Evolutionary conservation across 2,329 filamentous ascomycete species (phyloP).

Genomic region (Hypoxylon sp.): DNA sequence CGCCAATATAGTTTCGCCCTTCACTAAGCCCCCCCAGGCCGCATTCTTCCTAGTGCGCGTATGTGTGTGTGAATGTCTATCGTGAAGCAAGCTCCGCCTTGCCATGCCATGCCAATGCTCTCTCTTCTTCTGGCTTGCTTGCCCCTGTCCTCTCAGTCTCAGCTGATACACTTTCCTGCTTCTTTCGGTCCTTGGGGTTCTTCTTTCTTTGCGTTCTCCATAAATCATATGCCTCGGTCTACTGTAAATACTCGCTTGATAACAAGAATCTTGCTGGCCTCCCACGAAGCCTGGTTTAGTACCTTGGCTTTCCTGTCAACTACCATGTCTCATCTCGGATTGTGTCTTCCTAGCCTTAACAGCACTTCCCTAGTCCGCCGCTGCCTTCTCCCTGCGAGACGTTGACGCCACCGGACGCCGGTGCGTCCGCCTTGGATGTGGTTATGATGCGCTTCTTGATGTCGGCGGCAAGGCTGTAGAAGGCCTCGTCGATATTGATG

Average conservation of each 20-base stretch:
- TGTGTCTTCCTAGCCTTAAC: conserved; percentile 64
- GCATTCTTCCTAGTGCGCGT: conserved; percentile 44
- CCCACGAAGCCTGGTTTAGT: conserved; percentile 18
- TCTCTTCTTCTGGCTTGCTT: conserved; percentile 26
- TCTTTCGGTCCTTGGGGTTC: conserved; percentile 19
- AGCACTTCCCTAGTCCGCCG: conserved; percentile 78
- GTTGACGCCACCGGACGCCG: conserved; percentile 72
- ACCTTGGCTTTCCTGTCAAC: conserved; percentile 19
- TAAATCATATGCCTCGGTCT: conserved; percentile 46
- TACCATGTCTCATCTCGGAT: conserved; percentile 7
- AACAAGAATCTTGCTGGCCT: conserved; percentile 40
- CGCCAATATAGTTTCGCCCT: conserved; percentile 61
- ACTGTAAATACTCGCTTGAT: conserved; percentile 39
- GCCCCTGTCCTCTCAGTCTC: conserved; percentile 8
- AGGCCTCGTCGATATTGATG: conserved; percentile 99
- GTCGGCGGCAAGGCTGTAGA: conserved; percentile 93
- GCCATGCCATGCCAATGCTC: conserved; percentile 1
- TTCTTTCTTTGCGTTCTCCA: conserved; percentile 30
- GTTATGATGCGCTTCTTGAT: conserved; percentile 99
- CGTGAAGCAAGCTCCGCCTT: conserved; percentile 31
- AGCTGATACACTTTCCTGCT: conserved; percentile 24
- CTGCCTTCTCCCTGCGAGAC: conserved; percentile 75
- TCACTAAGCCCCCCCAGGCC: conserved; percentile 45
- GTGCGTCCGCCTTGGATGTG: conserved; percentile 82
- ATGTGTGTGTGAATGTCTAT: conserved; percentile 43